Base-by-base conservation (phyloP, 2,329 filamentous ascomycete species). In the Fusarium verrucosum region DNA sequence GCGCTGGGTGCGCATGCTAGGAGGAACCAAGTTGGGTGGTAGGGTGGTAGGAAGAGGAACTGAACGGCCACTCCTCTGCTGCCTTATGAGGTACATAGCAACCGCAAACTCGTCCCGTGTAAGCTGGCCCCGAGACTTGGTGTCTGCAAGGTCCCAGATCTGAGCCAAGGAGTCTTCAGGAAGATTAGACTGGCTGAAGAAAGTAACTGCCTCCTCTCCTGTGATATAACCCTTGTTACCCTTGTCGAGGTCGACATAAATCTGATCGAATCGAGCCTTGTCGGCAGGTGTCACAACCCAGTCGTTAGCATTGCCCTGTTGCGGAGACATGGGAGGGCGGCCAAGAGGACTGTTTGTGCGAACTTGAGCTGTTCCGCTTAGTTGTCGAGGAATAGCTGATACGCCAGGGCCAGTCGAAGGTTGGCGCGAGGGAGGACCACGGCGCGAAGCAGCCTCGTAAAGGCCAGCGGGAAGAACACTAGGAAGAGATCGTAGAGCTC, bases 101-200 rank as follows among this genome's bases (percentile, higher is more conserved):
- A 99, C 93, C 0, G 95, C 93, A 74, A 99, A 99, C 71, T 97
- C 94, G 68, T 99, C 95, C 70, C 87, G 88, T 42, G 85, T 93
- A 54, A 99, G 81, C 55, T 90, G 89, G 11, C 95, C 95, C 69
- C 94, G 91, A 9, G 92, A 95, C 73, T 92, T 92, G 77, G 97
- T 92, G 77, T 99, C 95, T 14, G 95, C 90, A 26, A 99, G 86
- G 75, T 99, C 95, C 95, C 95, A 99, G 65, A 99, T 96, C 71
- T 96, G 92, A 26, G 95, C 95, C 50, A 99, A 82, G 10, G 87
- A 87, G 71, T 97, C 94, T 74, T 98, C 94, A 1, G 92, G 87
- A 14, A 99, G 83, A 55, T 92, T 90, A 1, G 94, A 97, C 76
- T 97, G 93, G 74, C 91, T 94, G 76, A 99, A 92, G 79, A 98